Base-by-base conservation (phyloP, 2,329 filamentous ascomycete genomes). In the Nothophoma quercina region DNA sequence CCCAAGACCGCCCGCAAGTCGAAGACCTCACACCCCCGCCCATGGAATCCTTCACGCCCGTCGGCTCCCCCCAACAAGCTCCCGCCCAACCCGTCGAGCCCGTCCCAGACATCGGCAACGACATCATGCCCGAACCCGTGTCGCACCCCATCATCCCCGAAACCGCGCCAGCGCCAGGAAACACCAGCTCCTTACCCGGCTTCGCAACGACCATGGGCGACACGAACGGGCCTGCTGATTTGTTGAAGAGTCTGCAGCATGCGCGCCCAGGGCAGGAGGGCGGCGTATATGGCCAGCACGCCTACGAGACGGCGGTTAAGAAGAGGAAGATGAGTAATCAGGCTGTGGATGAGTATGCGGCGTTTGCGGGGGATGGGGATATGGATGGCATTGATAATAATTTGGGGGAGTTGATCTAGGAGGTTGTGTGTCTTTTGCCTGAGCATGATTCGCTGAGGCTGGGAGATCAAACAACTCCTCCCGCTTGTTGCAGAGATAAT, bases 11-110 rank as follows among this genome's bases (percentile, higher is more conserved):
- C 26, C 93, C 93, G 1, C 86, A 93, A 62, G 83, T 96, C 51
- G 93, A 98, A 73, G 89, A 88, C 5, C 81, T 97, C 49, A 97
- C 93, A 0, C 93, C 92, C n/a, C 90, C 89, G 1, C 79, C 86
- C 2, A 82, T 85, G 54, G 84, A 85, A 48, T 75, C 77, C 7
- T 74, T 83, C 48, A 82, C 81, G 0, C 82, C 83, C 16, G 77
- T 81, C 42, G 79, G 75, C 7, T 81, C 79, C 5, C 80, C 81
- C 0, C 75, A 71, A 15, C 58, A 56, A 36, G 41, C 42, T 8
- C 36, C 61, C 22, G 32, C 46, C 4, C 34, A 47, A 8, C 47
- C 15, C 9, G 39, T 47, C 23, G 61, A 67, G 23, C 45, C 48
- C 3, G 62, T 65, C 0, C 63, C 67, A 18, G 56, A 68, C 16